A percentile compares a stretch with the other conserved stretches of the same genome.
These are phyloP conservation scores for Colletotrichum paranaense DNA, from an alignment of 2,329 filamentous ascomycete species.

Conservation along the genomic window DNA sequence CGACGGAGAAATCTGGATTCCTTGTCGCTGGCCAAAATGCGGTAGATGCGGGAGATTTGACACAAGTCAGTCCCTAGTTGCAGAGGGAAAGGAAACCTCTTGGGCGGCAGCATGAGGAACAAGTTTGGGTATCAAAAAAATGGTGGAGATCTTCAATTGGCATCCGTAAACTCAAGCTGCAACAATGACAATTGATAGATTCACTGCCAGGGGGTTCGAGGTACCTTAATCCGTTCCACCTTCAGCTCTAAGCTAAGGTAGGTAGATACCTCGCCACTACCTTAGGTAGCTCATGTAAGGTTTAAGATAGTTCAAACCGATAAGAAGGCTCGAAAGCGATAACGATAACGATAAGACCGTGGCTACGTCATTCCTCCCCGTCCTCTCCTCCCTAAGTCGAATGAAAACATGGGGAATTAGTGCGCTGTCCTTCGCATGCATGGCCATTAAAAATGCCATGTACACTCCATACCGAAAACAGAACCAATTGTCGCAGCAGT, in stretches of 20 bases:
- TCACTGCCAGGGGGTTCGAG: neutral
- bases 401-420: conserved; percentile 8
- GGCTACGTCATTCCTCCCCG: conserved; percentile 21
- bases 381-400: neutral
- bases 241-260: neutral
- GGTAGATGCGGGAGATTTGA: conserved; percentile 72
- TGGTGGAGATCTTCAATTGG: neutral
- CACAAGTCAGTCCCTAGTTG: conserved; percentile 85
- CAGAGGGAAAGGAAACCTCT: conserved; percentile 72
- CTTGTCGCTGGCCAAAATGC: conserved; percentile 61
- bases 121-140: neutral
- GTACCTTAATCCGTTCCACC: neutral
- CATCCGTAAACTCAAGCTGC: neutral
- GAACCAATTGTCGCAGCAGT: conserved; percentile 6
- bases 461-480: conserved; percentile 14
- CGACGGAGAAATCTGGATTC: conserved; percentile 59
- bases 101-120: conserved; percentile 17
- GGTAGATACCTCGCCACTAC: too few species aligned
- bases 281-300: neutral
- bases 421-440: conserved; percentile 8
- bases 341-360: conserved; percentile 29
- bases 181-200: neutral
- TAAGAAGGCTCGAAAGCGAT: conserved; percentile 6
- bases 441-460: conserved; percentile 19
- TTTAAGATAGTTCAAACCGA: conserved; percentile 2